These are phyloP conservation scores for Oryza rufipogon DNA, from an alignment of 176 grass and related monocot species.

Conservation along the genomic window DNA sequence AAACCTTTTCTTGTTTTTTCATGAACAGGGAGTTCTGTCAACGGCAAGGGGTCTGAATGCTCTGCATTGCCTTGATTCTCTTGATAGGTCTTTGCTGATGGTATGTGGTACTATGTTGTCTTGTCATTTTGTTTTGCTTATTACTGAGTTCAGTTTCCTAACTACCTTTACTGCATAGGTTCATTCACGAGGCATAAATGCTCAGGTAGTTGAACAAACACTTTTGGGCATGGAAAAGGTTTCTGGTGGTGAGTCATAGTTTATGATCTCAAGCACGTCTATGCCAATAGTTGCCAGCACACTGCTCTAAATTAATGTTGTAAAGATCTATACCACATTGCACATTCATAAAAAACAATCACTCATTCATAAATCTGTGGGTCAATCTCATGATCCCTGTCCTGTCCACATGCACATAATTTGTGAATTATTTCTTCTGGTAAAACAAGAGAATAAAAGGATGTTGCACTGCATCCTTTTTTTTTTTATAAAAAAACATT, in stretches of 20 bases:
- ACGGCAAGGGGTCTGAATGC: slow-evolving; percentile 74
- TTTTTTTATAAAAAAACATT: background rate
- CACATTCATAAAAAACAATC: background rate
- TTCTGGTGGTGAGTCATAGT: slow-evolving; percentile 53
- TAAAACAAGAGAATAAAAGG: background rate
- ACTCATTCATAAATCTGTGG: background rate
- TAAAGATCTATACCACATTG: background rate
- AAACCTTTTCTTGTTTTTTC: slow-evolving; percentile 27
- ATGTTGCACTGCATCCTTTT: background rate
- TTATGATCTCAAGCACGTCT: background rate
- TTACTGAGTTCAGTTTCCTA: background rate
- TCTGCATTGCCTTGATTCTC: slow-evolving; percentile 65
- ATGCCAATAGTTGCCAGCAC: background rate
- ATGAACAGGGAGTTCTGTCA: slow-evolving; percentile 84
- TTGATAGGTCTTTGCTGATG: slow-evolving; percentile 76
- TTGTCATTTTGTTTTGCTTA: background rate
- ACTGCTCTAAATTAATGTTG: slow-evolving; percentile 8
- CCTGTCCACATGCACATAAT: background rate
- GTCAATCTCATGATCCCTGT: background rate
- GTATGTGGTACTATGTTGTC: slow-evolving; percentile 29
- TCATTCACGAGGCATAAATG: slow-evolving; percentile 82
- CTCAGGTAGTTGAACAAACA: slow-evolving; percentile 70
- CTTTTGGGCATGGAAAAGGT: slow-evolving; percentile 62
- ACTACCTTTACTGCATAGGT: slow-evolving; percentile 50
- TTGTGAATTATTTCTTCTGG: background rate